These are phyloP conservation scores for Phaeosphaeria sp. DNA, from an alignment of 2,329 filamentous ascomycete species.

Conservation along the genomic window DNA sequence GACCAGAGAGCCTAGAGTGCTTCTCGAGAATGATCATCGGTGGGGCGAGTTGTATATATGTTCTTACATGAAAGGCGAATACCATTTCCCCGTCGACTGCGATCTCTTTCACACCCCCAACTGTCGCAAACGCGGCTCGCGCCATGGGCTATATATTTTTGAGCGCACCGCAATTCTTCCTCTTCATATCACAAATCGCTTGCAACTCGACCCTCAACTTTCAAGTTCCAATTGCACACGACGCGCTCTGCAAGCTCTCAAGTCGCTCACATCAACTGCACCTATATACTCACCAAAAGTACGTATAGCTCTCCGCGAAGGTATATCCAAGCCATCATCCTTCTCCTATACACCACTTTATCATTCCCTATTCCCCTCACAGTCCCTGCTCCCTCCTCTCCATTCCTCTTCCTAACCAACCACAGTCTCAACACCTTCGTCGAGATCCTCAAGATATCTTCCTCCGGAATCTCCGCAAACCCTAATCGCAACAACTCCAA, in stretches of 20 bases:
- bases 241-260: background rate
- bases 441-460: background rate
- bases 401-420: too few relatives aligned
- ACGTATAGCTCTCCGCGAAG: background rate
- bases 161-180: background rate
- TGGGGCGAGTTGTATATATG: background rate
- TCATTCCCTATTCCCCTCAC: background rate
- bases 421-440: background rate
- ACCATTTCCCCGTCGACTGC: background rate
- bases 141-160: background rate
- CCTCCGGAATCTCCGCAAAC: too few relatives aligned
- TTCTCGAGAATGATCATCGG: background rate
- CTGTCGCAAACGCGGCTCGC: background rate
- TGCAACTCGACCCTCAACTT: background rate
- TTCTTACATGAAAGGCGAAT: background rate
- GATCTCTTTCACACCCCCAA: background rate
- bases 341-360: background rate
- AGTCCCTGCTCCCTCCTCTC: background rate
- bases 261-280: background rate
- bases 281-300: background rate
- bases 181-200: background rate
- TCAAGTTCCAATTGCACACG: background rate
- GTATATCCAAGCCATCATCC: background rate
- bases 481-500: background rate
- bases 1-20: background rate